Evolutionary conservation across 495 filamentous ascomycete species (phyloP), one percentile per base, ranked within the genome.

Genomic region (Neurospora terricola): DNA sequence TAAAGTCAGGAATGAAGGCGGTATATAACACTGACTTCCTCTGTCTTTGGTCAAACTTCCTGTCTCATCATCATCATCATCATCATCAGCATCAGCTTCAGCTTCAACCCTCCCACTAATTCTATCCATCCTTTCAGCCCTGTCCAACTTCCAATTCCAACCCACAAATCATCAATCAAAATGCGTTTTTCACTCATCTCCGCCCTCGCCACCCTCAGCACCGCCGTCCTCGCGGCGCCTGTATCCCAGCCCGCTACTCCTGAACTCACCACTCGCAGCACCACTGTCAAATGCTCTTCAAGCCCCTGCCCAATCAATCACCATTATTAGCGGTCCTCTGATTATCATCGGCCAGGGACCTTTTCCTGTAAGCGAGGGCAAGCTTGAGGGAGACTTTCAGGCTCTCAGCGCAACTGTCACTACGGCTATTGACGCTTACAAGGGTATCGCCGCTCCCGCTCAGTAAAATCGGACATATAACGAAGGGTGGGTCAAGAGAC

Each of bases 341-440:
- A 72, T 81, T 37, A 36, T 76, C 38, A 48, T 82, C 16, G 77
- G 77, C 40, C 77, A 73, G 36, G 79, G 80, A 14, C 78, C 78
- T 0, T 78, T 79, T 72, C 78, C 80, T 27, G 70, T 71, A 66
- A 39, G 38, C 43, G 43, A 48, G 18, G 43, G 43, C 43, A 48
- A 45, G 42, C 38, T 38, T 38, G 3, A 38, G 18, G 42, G 16
- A 45, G 18, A n/a, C 6, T 45, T n/a, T n/a, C 18, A n/a, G 42
- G 16, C 5, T 8, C 43, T 48, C 43, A 21, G n/a, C 18, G 10
- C 0, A 16, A 23, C 43, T 23, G n/a, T 48, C n/a, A 21, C n/a
- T 3, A 3, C 8, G 3, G 43, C 43, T 6, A 21, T 48, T 21
- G 0, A 21, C 18, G 18, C 43, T 11, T 48, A 21, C n/a, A 21